phyloP scores from a whole-genome alignment of 2,329 filamentous ascomycete species.

The Periconia sp. region DNA sequence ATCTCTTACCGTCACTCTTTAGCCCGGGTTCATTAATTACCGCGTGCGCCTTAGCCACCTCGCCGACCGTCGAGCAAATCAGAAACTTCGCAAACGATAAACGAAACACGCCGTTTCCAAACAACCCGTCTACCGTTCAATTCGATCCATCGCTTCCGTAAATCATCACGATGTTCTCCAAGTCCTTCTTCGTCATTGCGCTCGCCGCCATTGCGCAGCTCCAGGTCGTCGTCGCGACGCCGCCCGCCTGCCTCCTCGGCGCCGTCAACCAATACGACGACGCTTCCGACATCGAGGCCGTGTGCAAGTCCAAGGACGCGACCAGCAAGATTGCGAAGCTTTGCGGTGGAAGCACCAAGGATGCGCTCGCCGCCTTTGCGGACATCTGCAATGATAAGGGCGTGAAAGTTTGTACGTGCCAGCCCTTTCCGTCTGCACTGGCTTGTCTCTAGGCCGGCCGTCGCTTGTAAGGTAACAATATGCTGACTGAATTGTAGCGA shows the following conservation, averaged over 20 bases:
- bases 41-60: too few species aligned
- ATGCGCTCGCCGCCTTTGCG: conserved; percentile 32
- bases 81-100: too few species aligned
- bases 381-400: conserved; percentile 35
- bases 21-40: too few species aligned
- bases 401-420: conserved; percentile 37
- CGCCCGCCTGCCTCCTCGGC: conserved; percentile 38
- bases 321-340: conserved; percentile 27
- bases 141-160: conserved; percentile 6
- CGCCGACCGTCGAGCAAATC: too few species aligned
- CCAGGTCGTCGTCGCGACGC: conserved; percentile 26
- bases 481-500: too few species aligned
- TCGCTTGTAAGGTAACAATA: too few species aligned
- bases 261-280: conserved; percentile 36
- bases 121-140: conserved; percentile 9
- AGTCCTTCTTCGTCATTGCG: conserved; percentile 31
- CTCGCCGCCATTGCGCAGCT: conserved; percentile 32
- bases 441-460: too few species aligned
- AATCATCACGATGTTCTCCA: conserved; percentile 33
- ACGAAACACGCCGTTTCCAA: too few species aligned
- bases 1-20: conserved; percentile 17
- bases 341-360: conserved; percentile 28
- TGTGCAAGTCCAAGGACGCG: conserved; percentile 36
- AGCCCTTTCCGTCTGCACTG: not conserved
- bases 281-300: conserved; percentile 29